A percentile compares a stretch with the other conserved stretches of the same genome.
phyloP scores from a whole-genome alignment of 306 rosid species.

The cucumber (Cucumis sativus) region DNA sequence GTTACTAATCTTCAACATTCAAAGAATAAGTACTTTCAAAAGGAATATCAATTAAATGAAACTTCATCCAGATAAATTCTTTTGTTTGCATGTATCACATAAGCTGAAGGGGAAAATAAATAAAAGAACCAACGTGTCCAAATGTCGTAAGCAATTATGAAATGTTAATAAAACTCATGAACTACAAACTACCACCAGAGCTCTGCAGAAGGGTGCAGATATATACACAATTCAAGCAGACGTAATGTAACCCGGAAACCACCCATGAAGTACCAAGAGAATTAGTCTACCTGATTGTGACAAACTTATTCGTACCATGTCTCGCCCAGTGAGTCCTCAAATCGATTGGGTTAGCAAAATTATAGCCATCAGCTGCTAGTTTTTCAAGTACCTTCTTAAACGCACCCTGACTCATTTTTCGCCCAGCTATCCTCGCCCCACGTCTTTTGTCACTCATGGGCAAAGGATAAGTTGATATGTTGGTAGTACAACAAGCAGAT shows the following conservation, averaged over 20 bases:
- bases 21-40: not conserved
- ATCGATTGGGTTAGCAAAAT: slow-evolving; percentile 86
- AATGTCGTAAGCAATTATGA: slow-evolving; percentile 5
- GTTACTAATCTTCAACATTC: slow-evolving; percentile 2
- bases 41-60: slow-evolving; percentile 1
- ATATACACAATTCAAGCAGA: slow-evolving; percentile 13
- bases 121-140: slow-evolving; percentile 7
- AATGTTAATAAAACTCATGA: slow-evolving; percentile 10
- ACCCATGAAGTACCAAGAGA: slow-evolving; percentile 2
- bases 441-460: slow-evolving; percentile 99
- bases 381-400: slow-evolving; percentile 97
- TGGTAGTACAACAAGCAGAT: slow-evolving; percentile 93
- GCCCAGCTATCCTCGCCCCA: slow-evolving; percentile 96
- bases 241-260: not conserved
- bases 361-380: slow-evolving; percentile 92
- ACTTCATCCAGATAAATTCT: slow-evolving; percentile 7
- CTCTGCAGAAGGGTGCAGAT: slow-evolving; percentile 14
- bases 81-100: slow-evolving; percentile 9
- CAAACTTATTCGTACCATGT: slow-evolving; percentile 98
- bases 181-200: slow-evolving; percentile 10
- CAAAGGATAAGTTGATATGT: slow-evolving; percentile 76
- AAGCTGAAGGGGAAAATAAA: slow-evolving; percentile 9
- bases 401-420: slow-evolving; percentile 99
- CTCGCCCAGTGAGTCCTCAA: slow-evolving; percentile 96
- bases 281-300: slow-evolving; percentile 81